phyloP scores from a whole-genome alignment of 2,329 filamentous ascomycete genomes.

The Exophiala sp. region DNA sequence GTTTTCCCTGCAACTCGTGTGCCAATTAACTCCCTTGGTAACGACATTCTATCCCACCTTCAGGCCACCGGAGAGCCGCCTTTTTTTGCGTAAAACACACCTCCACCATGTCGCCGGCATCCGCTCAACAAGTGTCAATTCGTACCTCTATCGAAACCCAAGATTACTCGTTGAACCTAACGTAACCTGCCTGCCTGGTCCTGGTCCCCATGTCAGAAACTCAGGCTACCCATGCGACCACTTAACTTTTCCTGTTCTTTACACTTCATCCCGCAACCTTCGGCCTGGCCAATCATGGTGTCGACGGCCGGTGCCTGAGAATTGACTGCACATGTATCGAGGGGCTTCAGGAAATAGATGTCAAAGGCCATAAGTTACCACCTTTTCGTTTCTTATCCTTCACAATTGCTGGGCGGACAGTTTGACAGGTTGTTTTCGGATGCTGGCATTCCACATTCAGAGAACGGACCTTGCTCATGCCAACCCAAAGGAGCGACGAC shows the following conservation, averaged over 20 bases:
- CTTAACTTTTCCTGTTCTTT: slow-evolving; percentile 14
- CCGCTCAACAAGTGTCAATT: slow-evolving; percentile 9
- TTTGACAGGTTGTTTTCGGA: slow-evolving; percentile 1
- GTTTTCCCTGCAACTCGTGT: neutral
- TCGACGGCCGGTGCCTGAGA: slow-evolving; percentile 5
- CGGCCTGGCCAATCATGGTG: slow-evolving; percentile 19
- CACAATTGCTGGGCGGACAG: neutral
- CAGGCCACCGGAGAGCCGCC: neutral
- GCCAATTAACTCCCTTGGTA: neutral
- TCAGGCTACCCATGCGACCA: slow-evolving; percentile 14
- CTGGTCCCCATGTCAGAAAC: slow-evolving; percentile 20
- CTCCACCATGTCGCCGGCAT: neutral
- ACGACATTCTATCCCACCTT: neutral
- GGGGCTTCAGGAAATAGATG: slow-evolving; percentile 8
- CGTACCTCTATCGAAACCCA: slow-evolving; percentile 7
- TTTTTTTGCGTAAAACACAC: slow-evolving; percentile 6
- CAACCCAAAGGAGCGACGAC: neutral
- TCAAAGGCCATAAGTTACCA: neutral
- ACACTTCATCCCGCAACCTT: slow-evolving; percentile 5
- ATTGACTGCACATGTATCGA: slow-evolving; percentile 17
- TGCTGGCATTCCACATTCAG: slow-evolving; percentile 12
- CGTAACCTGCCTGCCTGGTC: slow-evolving; percentile 1
- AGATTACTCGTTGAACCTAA: neutral
- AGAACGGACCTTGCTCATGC: slow-evolving; percentile 9
- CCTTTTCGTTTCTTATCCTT: neutral